Conservation (phyloP, 257 asterid genomes). For the Solanum sejunctum region DNA sequence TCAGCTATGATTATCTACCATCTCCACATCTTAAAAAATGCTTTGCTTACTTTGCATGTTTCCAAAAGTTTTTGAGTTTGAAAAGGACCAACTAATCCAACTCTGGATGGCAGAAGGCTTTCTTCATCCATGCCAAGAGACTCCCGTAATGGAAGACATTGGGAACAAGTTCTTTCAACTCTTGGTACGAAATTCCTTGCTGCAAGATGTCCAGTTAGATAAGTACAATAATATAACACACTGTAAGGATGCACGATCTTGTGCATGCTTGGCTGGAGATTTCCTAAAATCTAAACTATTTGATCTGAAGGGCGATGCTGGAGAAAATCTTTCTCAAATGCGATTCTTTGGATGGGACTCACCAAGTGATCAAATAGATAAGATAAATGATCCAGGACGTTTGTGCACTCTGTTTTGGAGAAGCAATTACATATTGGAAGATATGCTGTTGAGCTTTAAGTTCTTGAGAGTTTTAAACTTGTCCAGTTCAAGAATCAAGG, state of each 20-base stretch:
- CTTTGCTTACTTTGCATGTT: constrained; percentile 12
- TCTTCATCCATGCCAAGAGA: background rate
- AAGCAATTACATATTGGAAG: background rate
- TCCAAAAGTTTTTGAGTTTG: constrained; percentile 2
- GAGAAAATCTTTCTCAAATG: background rate
- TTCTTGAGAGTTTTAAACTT: background rate
- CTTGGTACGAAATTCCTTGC: constrained; percentile 8
- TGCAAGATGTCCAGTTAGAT: constrained; percentile 1
- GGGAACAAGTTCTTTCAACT: constrained; percentile 2
- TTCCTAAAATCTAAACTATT: background rate
- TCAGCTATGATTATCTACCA: constrained; percentile 17
- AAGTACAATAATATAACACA: background rate
- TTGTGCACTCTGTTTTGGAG: background rate
- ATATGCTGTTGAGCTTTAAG: background rate
- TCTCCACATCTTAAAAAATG: constrained; percentile 6
- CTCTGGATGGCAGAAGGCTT: constrained; percentile 19
- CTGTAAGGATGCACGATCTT: constrained; percentile 20
- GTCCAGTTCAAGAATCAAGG: background rate
- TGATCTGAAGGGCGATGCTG: background rate
- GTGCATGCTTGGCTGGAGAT: constrained; percentile 11
- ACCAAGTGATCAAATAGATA: background rate
- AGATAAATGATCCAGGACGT: background rate
- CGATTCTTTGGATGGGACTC: background rate
- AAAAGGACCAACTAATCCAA: constrained; percentile 8
- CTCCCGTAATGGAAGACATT: constrained; percentile 4